These are phyloP conservation scores for Saururus chinensis DNA, from an alignment of 164 flowering plant species.

Conservation along the genomic window DNA sequence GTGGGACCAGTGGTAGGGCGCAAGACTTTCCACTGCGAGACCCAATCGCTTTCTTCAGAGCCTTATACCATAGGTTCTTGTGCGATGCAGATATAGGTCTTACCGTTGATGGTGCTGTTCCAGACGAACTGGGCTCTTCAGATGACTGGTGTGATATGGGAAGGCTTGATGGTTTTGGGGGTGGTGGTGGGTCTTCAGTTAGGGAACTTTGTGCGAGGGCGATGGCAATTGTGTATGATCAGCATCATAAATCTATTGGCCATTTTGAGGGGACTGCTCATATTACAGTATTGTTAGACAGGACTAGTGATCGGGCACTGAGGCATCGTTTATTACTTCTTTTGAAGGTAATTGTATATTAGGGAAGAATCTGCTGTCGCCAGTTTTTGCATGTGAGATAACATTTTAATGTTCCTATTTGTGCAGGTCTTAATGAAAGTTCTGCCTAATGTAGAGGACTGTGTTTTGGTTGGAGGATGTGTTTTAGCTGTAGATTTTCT, in stretches of 20 bases:
- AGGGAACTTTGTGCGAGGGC: constrained; percentile 99
- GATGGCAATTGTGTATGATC: constrained; percentile 96
- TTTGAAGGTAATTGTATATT: constrained; percentile 49
- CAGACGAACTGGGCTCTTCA: constrained; percentile 90
- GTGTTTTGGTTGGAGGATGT: constrained; percentile 98
- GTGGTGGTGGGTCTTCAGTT: constrained; percentile 93
- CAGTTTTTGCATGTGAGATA: constrained; percentile 2
- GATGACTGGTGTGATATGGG: constrained; percentile 99
- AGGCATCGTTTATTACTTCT: constrained; percentile 85
- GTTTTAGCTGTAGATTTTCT: constrained; percentile 94
- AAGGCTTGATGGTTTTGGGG: constrained; percentile 98
- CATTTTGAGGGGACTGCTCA: constrained; percentile 98
- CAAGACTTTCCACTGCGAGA: constrained; percentile 94
- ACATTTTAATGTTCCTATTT: not conserved
- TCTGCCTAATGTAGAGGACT: constrained; percentile 82
- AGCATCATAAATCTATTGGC: constrained; percentile 69
- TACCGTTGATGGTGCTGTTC: constrained; percentile 92
- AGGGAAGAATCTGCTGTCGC: not conserved
- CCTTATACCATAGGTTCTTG: constrained; percentile 85
- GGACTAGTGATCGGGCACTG: constrained; percentile 93
- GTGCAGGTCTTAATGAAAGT: constrained; percentile 86
- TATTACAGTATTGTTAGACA: constrained; percentile 81
- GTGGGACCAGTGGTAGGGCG: constrained; percentile 73
- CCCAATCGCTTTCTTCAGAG: constrained; percentile 92
- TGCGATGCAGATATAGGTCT: constrained; percentile 98